Evolutionary conservation across 306 rosid species (phyloP).

Genomic region (Potentilla sterilis): DNA sequence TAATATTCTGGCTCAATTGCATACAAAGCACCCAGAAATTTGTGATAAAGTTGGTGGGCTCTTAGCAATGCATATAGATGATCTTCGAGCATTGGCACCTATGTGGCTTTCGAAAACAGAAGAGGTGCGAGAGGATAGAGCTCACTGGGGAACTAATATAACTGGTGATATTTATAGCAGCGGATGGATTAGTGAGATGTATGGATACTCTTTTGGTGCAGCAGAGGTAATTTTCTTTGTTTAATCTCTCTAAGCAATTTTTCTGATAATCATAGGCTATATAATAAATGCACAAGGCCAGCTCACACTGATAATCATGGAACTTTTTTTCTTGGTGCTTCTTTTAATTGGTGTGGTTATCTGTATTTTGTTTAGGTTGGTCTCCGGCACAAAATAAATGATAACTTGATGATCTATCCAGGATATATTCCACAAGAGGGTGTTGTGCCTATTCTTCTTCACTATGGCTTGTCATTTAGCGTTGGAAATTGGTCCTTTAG

Average conservation of each 20-base stretch:
- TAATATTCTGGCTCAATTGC: conserved; percentile 78
- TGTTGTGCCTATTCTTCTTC: conserved; percentile 87
- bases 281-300: background rate
- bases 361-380: conserved; percentile 59
- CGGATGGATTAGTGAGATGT: conserved; percentile 99
- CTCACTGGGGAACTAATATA: conserved; percentile 87
- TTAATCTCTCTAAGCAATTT: background rate
- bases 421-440: conserved; percentile 82
- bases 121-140: conserved; percentile 91
- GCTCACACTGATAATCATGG: conserved; percentile 9
- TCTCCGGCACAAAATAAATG: conserved; percentile 94
- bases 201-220: conserved; percentile 96
- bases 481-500: conserved; percentile 96
- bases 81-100: conserved; percentile 88
- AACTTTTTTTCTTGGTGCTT: conserved; percentile 5
- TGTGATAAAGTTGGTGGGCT: conserved; percentile 99
- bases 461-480: conserved; percentile 79
- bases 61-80: conserved; percentile 87
- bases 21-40: conserved; percentile 82
- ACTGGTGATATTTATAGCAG: conserved; percentile 87
- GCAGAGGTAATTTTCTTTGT: conserved; percentile 73
- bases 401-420: conserved; percentile 94
- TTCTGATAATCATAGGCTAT: conserved; percentile 4
- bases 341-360: conserved; percentile 13
- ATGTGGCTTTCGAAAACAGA: conserved; percentile 97